Base-by-base conservation (phyloP, 2,329 filamentous ascomycete species). In the Bipolaris gigantea region DNA sequence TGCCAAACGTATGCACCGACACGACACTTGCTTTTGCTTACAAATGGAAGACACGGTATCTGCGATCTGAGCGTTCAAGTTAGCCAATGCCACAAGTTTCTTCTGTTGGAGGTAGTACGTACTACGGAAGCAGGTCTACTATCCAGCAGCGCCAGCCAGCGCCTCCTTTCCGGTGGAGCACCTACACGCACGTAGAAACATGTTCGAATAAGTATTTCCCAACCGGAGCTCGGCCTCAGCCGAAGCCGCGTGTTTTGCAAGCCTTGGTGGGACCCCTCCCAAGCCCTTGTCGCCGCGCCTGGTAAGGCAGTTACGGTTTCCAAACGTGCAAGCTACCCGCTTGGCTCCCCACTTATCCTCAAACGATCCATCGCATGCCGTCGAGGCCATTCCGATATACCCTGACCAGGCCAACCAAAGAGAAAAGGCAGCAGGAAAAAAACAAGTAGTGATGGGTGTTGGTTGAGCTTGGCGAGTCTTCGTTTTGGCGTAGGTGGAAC, bases 281-380 rank as follows among this genome's bases (percentile, higher is more conserved):
- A 53, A 48, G 44, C 32, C 44, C 33, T 30, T 36, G 42, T 27
- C 35, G 42, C 38, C 25, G 25, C 38, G 35, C n/a, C 43, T 54
- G 38, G 46, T 59, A 50, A 66, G 59, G 65, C 62, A 62, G 50
- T 48, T 52, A 53, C 56, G 59, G 66, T 68, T 68, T 69, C 62
- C 55, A 67, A 66, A 67, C 62, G 57, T 30, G 27, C 27, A 30
- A 30, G 27, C 27, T 13, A 30, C 51, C 39, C 38, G 43, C 32
- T 33, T 30, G 27, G 27, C 56, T 25, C 59, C 63, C 64, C 65
- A 65, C 63, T 50, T 55, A 56, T 45, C 56, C 56, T 69, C 65
- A 65, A 67, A 68, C 65, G 42, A 48, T 36, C 10, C 27, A 60
- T 23, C 53, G 45, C 55, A 57, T 57, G 53, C 56, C 59, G 57